phyloP scores from a whole-genome alignment of 2,329 filamentous ascomycete species.

The Microcyclospora pomicola region DNA sequence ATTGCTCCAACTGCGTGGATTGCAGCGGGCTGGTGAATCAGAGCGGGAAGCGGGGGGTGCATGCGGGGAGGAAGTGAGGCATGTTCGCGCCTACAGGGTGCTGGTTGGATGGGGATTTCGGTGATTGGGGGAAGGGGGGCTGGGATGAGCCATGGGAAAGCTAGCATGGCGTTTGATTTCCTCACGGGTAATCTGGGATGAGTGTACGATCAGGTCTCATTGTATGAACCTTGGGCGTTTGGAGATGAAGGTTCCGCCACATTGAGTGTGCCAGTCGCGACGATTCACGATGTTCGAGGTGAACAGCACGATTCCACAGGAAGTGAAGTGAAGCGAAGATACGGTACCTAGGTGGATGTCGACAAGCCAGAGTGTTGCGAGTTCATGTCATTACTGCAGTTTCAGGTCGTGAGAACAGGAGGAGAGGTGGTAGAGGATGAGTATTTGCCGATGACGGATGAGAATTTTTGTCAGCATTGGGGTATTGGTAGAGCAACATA shows the following conservation, averaged over 20 bases:
- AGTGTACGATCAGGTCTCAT: not conserved
- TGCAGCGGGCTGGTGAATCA: slow-evolving; percentile 6
- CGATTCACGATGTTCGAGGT: not conserved
- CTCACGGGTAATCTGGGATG: not conserved
- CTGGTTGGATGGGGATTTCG: not conserved
- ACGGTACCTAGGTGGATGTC: too few relatives aligned
- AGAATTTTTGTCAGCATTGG: too few relatives aligned
- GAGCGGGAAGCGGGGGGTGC: slow-evolving; percentile 5
- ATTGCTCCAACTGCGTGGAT: slow-evolving; percentile 8
- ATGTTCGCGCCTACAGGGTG: too few relatives aligned
- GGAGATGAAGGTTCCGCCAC: too few relatives aligned
- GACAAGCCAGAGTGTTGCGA: too few relatives aligned
- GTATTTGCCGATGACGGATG: too few relatives aligned
- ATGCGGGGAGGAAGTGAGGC: not conserved
- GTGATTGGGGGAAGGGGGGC: not conserved
- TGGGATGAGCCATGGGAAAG: not conserved
- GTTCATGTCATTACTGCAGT: too few relatives aligned
- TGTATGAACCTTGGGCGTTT: too few relatives aligned
- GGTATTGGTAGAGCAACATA: too few relatives aligned
- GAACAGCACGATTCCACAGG: not conserved
- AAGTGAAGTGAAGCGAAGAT: not conserved
- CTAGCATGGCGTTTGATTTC: not conserved
- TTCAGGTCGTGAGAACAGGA: too few relatives aligned
- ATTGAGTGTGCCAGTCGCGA: too few relatives aligned
- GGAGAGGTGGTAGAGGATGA: too few relatives aligned